phyloP scores from a whole-genome alignment of 2,329 filamentous ascomycete genomes.

The Calonectria naviculata region DNA sequence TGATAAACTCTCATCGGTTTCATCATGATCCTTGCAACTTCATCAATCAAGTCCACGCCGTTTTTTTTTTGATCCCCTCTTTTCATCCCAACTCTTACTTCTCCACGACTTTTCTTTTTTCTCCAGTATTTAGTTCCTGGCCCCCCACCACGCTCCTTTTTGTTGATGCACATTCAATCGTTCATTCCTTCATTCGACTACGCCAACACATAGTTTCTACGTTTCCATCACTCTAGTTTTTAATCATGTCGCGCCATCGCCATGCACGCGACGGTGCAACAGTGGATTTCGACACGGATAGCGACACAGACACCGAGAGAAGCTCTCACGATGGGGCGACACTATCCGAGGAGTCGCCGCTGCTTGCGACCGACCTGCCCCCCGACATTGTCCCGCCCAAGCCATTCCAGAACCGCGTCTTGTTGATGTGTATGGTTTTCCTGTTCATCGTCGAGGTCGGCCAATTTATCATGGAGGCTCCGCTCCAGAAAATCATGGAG shows the following conservation, averaged over 20 bases:
- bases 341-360: slow-evolving; percentile 31
- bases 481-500: slow-evolving; percentile 63
- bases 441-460: slow-evolving; percentile 58
- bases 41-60: background rate
- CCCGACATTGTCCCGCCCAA: slow-evolving; percentile 34
- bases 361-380: slow-evolving; percentile 35
- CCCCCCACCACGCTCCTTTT: background rate
- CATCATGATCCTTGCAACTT: slow-evolving; percentile 1
- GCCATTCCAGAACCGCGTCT: slow-evolving; percentile 42
- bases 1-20: slow-evolving; percentile 2
- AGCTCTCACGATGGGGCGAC: slow-evolving; percentile 1
- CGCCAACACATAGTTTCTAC: background rate
- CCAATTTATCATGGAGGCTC: slow-evolving; percentile 50
- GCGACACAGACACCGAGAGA: slow-evolving; percentile 25
- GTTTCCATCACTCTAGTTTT: background rate
- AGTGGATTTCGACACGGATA: background rate
- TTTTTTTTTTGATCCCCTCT: background rate
- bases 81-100: background rate
- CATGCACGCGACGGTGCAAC: background rate
- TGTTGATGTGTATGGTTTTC: slow-evolving; percentile 48
- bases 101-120: background rate
- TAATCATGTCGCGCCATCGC: slow-evolving; percentile 4
- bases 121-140: background rate
- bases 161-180: background rate
- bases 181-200: background rate